Evolutionary conservation across 192 early-diverging fungal species (phyloP).

Genomic region (Backusella sp.): DNA sequence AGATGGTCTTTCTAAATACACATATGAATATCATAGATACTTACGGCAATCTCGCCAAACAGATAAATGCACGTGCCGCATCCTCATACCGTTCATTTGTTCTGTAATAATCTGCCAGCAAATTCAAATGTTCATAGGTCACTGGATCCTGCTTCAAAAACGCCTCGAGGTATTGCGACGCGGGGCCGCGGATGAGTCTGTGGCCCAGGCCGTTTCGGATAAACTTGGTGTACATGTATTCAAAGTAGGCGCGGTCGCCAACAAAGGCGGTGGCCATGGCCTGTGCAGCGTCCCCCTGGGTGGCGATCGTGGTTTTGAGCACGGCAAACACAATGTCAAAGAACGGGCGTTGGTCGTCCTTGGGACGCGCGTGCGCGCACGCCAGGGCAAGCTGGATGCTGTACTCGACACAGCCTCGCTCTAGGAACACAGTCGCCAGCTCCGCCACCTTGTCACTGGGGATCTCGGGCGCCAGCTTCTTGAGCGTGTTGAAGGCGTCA

Average conservation of each 20-base stretch:
- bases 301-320: not conserved
- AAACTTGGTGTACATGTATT: slow-evolving; percentile 3
- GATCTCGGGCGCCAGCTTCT: slow-evolving; percentile 2
- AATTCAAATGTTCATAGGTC: not conserved
- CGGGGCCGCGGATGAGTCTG: not conserved
- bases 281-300: not conserved
- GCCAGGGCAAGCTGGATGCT: not conserved
- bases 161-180: not conserved
- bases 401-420: not conserved
- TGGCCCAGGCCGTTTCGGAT: not conserved
- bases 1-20: no score
- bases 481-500: not conserved
- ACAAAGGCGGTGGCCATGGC: not conserved
- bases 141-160: not conserved
- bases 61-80: not conserved
- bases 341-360: not conserved
- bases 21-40: no score
- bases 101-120: slow-evolving; percentile 14
- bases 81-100: slow-evolving; percentile 7
- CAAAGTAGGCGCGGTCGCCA: not conserved
- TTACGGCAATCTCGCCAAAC: not conserved
- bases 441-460: not conserved
- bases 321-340: slow-evolving; percentile 1
- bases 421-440: not conserved
- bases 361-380: not conserved